Base-by-base conservation (phyloP, 176 grass and related monocot genomes). In the Saccharum officinarum region DNA sequence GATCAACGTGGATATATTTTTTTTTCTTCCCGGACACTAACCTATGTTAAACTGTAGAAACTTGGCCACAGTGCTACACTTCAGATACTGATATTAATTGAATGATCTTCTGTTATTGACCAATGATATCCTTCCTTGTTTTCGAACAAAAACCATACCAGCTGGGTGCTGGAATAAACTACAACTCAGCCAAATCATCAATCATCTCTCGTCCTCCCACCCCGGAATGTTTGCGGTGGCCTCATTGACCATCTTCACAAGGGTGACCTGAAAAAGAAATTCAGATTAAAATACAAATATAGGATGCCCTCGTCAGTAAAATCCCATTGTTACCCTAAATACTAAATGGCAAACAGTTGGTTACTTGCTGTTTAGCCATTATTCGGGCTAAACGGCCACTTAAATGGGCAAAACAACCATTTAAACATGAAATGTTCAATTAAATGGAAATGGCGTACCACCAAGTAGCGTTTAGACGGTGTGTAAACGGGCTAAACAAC, bases 161-260 rank as follows among this genome's bases (percentile, higher is more conserved):
- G 69, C 46, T 20, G 26, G 72, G 25, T 11, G 45, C 45, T 83
- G 66, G 78, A 73, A 41, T 73, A n/a, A 88, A 79, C 59, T 82
- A 28, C 52, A 86, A 26, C 41, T 22, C 65, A 45, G 67, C 55
- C 80, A 83, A 87, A 75, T 33, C 67, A 38, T 47, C 66, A 25
- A 80, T 85, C 75, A 97, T 85, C 88, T 94, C 44, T 88, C 91
- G 4, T 93, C 89, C 20, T 95, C 91, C 96, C 96, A 98, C 2
- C 91, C 89, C 39, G 91, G 87, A 84, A 98, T 95, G 84, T 90
- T 94, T 68, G 85, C 86, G 10, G 96, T 92, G 18, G 96, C 96
- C 73, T 95, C 89, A 71, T 98, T 98, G 33, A 98, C 93, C 96
- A 95, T 94, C 85, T 95, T 95, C 70, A 98, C 96, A 80, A 98